Evolutionary conservation across 2,329 filamentous ascomycete species (phyloP), one percentile per base, ranked within the genome.

Genomic region (Penicillium sp.): DNA sequence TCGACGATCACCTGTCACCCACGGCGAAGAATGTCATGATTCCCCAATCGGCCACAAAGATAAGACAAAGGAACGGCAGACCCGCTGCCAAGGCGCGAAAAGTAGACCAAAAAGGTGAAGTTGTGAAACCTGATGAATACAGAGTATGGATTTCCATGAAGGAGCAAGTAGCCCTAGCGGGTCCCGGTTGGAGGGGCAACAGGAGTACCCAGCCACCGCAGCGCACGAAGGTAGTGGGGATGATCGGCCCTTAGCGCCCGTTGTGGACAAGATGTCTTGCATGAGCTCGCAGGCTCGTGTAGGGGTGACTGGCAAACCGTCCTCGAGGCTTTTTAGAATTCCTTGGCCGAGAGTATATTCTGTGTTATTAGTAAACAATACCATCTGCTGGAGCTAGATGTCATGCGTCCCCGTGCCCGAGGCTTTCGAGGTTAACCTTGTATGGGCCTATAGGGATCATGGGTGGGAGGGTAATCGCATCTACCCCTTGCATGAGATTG

Each of bases 241-340:
- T 31, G 59, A 62, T 61, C 62, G 43, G 55, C 57, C 49, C 53
- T 33, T 55, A 58, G 54, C 42, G 54, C 55, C 59, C 58, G 61
- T 46, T 59, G 57, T 52, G 56, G 51, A 50, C 23, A 58, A 50
- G 53, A 59, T 66, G 63, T 66, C 62, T 66, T 66, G 63, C 63
- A 64, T 63, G 13, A 33, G 23, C 19, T 37, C 31, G 23, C 37
- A 53, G 19, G 19, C 6, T 42, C 39, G 14, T 19, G 6, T 23
- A 29, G n/a, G 31, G 13, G 13, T 13, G 6, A 42, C 3, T 23
- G 19, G n/a, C 16, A 19, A 13, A 6, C 39, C 25, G 14, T 6
- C 6, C 21, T 49, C 27, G 13, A 23, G 21, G 19, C 11, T 35
- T 14, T 14, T 23, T 10, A 14, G 8, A 5, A 48, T 29, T 21